Base-by-base conservation (phyloP, 495 filamentous ascomycete species). In the Penicillium antarcticum region DNA sequence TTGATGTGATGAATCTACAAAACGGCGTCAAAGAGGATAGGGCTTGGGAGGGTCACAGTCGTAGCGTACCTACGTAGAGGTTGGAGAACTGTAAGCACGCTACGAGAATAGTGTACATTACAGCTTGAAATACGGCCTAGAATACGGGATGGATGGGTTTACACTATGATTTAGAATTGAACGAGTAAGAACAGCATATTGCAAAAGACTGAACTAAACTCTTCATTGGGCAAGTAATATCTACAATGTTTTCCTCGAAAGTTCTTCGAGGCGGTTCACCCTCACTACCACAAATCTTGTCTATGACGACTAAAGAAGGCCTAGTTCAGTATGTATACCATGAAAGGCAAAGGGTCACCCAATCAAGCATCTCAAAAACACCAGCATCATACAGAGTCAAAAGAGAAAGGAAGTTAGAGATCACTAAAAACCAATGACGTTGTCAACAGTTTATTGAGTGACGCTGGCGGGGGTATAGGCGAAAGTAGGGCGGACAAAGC, bases 401-500 rank as follows among this genome's bases (percentile, higher is more conserved):
- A 38, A 45, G 42, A 12, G 18, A 51, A 49, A 31, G 9, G 43
- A 32, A 38, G 29, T 33, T 38, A 34, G 42, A 14, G n/a, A 48
- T 44, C 21, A 29, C 40, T 38, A 31, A 49, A 34, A 26, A 41
- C 21, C 37, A 48, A 14, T 23, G 24, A 52, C 32, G 46, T 39
- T 36, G 42, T 45, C 42, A 29, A 18, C 24, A 35, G 38, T 60
- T 56, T 72, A 72, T 67, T 72, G 62, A 44, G 63, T 68, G 51
- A 71, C 51, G 35, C 72, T 67, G 56, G 66, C 45, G 10, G 74
- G 74, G 56, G 67, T 71, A 62, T 74, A 75, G 55, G 49, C 67
- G 65, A 69, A 74, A 38, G 73, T 77, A 58, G 74, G 70, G 56
- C 73, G 74, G 53, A 76, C 56, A 55, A 76, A 77, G 58, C 74